Percentiles rank a stretch among this genome's conserved stretches.
phyloP scores from a whole-genome alignment of 2,329 filamentous ascomycete genomes.

The Graphiopsis chlorocephala region DNA sequence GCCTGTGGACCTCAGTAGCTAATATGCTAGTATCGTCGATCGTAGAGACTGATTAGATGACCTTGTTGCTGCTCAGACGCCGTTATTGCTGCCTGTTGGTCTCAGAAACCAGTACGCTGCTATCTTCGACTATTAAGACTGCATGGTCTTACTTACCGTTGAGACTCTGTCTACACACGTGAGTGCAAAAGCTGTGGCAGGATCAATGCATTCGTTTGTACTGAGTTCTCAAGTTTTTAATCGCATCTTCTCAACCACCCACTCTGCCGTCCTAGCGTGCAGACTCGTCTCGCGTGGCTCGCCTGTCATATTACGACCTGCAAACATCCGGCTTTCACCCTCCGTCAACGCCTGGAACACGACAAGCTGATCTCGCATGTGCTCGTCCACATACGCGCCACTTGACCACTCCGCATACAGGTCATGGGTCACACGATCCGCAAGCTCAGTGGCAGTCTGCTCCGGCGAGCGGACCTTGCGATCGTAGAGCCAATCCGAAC shows the following conservation, averaged over 20 bases:
- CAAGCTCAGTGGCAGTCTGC: slow-evolving; percentile 33
- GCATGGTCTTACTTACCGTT: too few species aligned
- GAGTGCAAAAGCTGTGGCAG: background rate
- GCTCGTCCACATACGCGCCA: slow-evolving; percentile 52
- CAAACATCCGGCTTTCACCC: slow-evolving; percentile 38
- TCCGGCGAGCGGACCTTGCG: slow-evolving; percentile 29
- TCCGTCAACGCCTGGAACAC: slow-evolving; percentile 57
- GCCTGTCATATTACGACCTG: slow-evolving; percentile 25
- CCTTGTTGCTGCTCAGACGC: too few species aligned
- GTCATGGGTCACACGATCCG: slow-evolving; percentile 42
- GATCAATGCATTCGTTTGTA: background rate
- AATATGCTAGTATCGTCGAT: too few species aligned
- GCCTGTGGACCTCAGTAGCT: too few species aligned
- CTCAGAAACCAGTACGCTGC: too few species aligned
- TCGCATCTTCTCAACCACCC: slow-evolving; percentile 39
- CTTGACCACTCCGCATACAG: slow-evolving; percentile 47
- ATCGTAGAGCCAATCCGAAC: slow-evolving; percentile 51
- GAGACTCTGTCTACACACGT: background rate
- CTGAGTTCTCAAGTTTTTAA: background rate
- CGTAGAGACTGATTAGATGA: too few species aligned
- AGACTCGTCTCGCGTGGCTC: slow-evolving; percentile 37
- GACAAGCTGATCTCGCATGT: slow-evolving; percentile 58
- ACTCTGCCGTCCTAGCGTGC: slow-evolving; percentile 47
- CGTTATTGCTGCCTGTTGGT: too few species aligned
- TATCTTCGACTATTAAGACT: too few species aligned